Conservation (phyloP, 2,329 filamentous ascomycete species). For the Onygenales sp. region DNA sequence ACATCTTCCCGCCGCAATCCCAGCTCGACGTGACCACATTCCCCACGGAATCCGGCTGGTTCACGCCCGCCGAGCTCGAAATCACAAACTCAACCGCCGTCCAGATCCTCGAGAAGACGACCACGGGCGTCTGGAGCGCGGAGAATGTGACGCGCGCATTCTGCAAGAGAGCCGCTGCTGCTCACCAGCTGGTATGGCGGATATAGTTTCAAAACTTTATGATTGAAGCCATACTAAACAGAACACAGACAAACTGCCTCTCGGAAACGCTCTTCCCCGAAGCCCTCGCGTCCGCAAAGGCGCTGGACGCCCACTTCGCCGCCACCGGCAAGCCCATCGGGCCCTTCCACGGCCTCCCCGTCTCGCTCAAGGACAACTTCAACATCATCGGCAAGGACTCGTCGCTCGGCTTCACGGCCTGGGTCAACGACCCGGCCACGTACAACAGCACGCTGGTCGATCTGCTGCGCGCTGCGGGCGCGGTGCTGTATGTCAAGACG, state of each 20-base stretch:
- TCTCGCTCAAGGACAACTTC: constrained; percentile 34
- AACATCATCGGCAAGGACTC: constrained; percentile 19
- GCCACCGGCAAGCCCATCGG: constrained; percentile 32
- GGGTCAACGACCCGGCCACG: constrained; percentile 31
- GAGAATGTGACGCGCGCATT: constrained; percentile 22
- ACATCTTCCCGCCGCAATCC: constrained; percentile 8
- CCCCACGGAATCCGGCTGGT: constrained; percentile 12
- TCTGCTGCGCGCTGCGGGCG: constrained; percentile 46
- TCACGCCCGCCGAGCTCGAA: constrained; percentile 9
- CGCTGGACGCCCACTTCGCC: constrained; percentile 24
- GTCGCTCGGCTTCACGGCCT: constrained; percentile 11
- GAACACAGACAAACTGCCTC: constrained; percentile 47
- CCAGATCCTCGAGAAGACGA: constrained; percentile 10
- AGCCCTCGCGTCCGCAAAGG: constrained; percentile 27
- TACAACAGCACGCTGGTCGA: constrained; percentile 49
- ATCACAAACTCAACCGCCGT: constrained; percentile 9
- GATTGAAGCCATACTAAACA: neutral
- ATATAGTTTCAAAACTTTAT: neutral
- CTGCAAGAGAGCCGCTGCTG: constrained; percentile 29
- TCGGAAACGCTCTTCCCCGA: constrained; percentile 47
- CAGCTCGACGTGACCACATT: constrained; percentile 10
- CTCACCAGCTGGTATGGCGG: constrained; percentile 21
- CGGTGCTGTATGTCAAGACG: constrained; percentile 34
- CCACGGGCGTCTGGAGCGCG: constrained; percentile 12
- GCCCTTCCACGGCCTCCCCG: constrained; percentile 33